Evolutionary conservation across 352 stramenopile genomes (phyloP), one percentile per base, ranked within the genome.

Genomic region (Plasmopara muralis): DNA sequence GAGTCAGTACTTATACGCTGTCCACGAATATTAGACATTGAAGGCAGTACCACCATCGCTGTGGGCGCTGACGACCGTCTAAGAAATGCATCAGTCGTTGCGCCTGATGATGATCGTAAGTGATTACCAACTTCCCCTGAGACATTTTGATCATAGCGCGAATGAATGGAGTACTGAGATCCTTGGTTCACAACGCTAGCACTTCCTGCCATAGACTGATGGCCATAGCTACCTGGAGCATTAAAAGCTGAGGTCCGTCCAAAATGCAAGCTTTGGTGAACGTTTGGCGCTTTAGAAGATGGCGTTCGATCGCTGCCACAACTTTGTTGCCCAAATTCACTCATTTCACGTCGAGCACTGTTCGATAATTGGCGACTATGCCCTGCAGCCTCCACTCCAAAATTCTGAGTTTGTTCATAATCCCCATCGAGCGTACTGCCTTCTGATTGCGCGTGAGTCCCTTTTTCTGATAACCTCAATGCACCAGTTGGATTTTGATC

Each of bases 71-170:
- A 53, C 6, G 51, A 60, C 0, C n/a, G 50, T n/a, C 58, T 53
- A 56, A 70, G 59, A 28, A 70, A 64, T 44, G 50, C 57, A 47
- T 67, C 43, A 29, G 53, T 44, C 30, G 56, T 59, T 52, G 57
- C 53, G 39, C 34, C 62, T 33, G 53, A 60, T 9, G 53, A 53
- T 43, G 62, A 50, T 20, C 33, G 37, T 20, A 38, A 47, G 38
- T 68, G 55, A 8, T 51, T 41, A 8, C 50, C 47, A 46, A 59
- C 52, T 47, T 31, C 31, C 18, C 29, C 47, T 5, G 31, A 25
- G 35, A 35, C 20, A 20, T 39, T 50, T 50, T 53, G 53, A 13
- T 29, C 48, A 43, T 47, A 44, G 18, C 57, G 42, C 20, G 44
- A 20, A 38, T 56, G 45, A 34, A 15, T 53, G 37, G 52, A 45